Evolutionary conservation across 1,284 basidiomycete species (phyloP), one percentile per base, ranked within the genome.

Genomic region (Sphaerobolus stellatus): DNA sequence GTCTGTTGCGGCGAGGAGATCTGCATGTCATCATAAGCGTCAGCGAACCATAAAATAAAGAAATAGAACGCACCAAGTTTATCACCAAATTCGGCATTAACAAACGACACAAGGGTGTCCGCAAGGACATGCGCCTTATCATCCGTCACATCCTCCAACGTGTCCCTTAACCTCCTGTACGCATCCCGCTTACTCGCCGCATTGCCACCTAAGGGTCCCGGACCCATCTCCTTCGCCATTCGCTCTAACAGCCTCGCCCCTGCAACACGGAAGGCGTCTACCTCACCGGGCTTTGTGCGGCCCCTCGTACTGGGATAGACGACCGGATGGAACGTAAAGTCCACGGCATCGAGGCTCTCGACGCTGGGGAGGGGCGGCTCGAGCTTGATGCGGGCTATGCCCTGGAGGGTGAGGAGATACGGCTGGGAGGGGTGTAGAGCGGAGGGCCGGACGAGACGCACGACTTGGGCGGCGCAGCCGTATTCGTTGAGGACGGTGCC

Each of bases 101-200:
- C 72, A 22, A 77, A 81, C 6, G 82, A 77, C 20, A 90, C 76
- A 36, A 91, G 75, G 8, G 88, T 79, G 63, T 91, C 89, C 0
- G 86, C 86, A 75, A 90, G 82, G 81, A 83, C 86, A 7, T 81
- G 76, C 0, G 83, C 79, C 25, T 81, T 72, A 8, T 80, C 75
- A 57, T 80, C 77, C 0, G 81, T 75, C 9, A 84, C 77, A 31
- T 88, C 86, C 57, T 88, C 85, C 13, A 82, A 68, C 66, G 90
- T 83, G 24, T 71, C 72, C 3, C 83, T 75, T 50, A 88, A 79
- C 68, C 84, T 86, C 61, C 76, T 66, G 69, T 83, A 88, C 6
- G 78, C 80, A 30, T 88, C 85, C 57, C 79, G 79, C 55, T 51
- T 51, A n/a, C 38, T 31, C 6, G 40, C 11, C 18, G 24, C 33